Conservation (phyloP, 2,329 filamentous ascomycete species). For the Orbilia javanica region DNA sequence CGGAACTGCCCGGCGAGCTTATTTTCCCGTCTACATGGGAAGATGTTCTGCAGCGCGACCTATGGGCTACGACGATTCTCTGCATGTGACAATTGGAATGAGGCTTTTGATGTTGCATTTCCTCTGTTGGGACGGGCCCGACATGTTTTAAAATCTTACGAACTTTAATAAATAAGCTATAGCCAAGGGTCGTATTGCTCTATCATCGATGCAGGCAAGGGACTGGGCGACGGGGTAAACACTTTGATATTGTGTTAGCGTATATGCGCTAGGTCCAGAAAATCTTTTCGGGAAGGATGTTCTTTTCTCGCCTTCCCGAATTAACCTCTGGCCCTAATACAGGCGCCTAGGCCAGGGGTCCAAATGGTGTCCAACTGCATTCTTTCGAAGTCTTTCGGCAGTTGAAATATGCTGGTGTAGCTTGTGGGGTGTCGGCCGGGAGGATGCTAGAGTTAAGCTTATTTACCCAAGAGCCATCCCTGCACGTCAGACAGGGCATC, state of each 20-base stretch:
- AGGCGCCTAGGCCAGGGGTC: background rate
- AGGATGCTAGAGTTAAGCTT: conserved; percentile 15
- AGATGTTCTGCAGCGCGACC: background rate
- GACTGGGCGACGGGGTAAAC: conserved; percentile 7
- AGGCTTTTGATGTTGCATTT: conserved; percentile 20
- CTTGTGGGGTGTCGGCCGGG: conserved; percentile 1
- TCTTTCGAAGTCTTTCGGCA: conserved; percentile 21
- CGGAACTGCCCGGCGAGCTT: background rate
- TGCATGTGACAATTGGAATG: conserved; percentile 1
- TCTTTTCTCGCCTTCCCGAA: conserved; percentile 10
- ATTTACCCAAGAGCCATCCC: conserved; percentile 2
- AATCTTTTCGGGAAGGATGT: background rate
- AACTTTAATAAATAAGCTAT: conserved; percentile 18
- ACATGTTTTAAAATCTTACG: conserved; percentile 10
- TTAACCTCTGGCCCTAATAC: background rate
- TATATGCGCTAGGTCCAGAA: background rate
- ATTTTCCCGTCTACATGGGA: background rate
- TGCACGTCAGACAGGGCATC: conserved; percentile 22
- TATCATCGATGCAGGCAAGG: background rate
- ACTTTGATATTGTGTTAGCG: background rate
- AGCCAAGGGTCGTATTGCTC: conserved; percentile 4
- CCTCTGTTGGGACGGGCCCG: background rate
- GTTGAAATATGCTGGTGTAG: conserved; percentile 9
- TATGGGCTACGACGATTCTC: conserved; percentile 4
- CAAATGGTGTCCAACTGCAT: background rate